Conservation (phyloP, 2,329 filamentous ascomycete species). For the Akanthomyces uredinophilus region DNA sequence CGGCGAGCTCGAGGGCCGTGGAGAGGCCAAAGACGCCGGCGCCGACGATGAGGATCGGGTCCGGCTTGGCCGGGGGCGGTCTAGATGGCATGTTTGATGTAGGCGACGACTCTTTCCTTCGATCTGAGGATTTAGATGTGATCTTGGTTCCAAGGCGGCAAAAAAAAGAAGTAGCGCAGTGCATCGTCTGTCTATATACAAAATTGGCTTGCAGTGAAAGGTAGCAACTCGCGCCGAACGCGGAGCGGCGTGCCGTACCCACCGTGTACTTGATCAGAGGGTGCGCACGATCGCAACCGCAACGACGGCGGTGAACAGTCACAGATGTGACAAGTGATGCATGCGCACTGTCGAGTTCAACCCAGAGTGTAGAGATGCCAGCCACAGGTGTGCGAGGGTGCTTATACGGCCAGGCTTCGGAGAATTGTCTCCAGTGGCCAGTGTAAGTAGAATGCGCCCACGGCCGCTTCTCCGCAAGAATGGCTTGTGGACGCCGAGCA, state of each 20-base stretch:
- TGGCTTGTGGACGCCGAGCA: too few species aligned
- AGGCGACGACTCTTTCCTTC: neutral
- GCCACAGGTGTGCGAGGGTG: too few species aligned
- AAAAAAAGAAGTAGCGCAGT: too few species aligned
- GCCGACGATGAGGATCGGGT: conserved; percentile 26
- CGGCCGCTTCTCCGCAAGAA: too few species aligned
- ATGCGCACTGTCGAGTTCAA: too few species aligned
- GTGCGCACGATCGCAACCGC: neutral
- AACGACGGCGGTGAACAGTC: neutral
- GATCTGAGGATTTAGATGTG: too few species aligned
- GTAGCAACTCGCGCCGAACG: neutral
- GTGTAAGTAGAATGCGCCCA: too few species aligned
- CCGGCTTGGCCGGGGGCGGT: conserved; percentile 10
- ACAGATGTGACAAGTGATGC: neutral
- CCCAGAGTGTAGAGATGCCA: too few species aligned
- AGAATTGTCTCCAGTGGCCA: too few species aligned
- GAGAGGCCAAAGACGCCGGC: conserved; percentile 29
- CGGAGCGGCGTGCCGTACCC: neutral
- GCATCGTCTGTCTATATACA: neutral
- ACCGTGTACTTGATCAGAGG: neutral
- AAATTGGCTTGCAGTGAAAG: neutral
- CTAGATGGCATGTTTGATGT: neutral
- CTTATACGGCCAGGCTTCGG: too few species aligned
- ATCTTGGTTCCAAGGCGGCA: too few species aligned
- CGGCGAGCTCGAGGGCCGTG: conserved; percentile 24